Evolutionary conservation across 1,284 basidiomycete species (phyloP), one percentile per base, ranked within the genome.

Genomic region (Boletus mariae): DNA sequence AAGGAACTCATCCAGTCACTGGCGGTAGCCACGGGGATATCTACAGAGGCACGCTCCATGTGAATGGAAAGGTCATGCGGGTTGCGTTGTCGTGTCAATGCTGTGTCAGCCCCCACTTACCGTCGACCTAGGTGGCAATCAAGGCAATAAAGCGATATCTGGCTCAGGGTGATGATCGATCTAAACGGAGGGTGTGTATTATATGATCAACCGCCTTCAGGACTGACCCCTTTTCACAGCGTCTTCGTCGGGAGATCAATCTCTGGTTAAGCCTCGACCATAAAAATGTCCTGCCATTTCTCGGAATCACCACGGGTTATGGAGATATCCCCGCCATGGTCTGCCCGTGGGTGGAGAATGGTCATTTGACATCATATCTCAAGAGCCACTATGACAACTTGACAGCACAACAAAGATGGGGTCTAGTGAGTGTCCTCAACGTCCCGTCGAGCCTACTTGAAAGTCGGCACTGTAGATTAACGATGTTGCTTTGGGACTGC

Each of bases 301-400:
- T 66, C 6, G 65, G 64, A 28, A 65, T 50, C 20, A 65, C 63
- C 34, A 42, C 1, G 1, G 54, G 45, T 23, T 69, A 64, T 28
- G 64, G 67, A 1, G 55, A 54, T 11, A 66, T 64, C 47, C 49
- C 45, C 1, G 63, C 64, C 3, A 69, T 65, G 65, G 61, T 65
- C 6, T 65, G 53, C 45, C 67, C 64, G 4, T 65, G 66, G 63
- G 49, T 55, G n/a, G 61, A 65, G 13, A 60, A 64, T 28, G 63
- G 65, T 1, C 20, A 49, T n/a, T 56, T 69, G 3, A 45, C 52
- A 3, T 29, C 47, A 1, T 65, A 64, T 43, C 43, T 65, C 32
- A 51, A 55, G 4, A 44, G 45, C 7, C 28, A 42, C 11, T 15
- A 52, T n/a, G 28, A 50, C 11, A 9, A 32, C 8, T 53, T 65